Percentiles rank a stretch among this genome's conserved stretches.
Evolutionary conservation across 164 flowering plant genomes (phyloP).

Genomic region (Buxus sempervirens): DNA sequence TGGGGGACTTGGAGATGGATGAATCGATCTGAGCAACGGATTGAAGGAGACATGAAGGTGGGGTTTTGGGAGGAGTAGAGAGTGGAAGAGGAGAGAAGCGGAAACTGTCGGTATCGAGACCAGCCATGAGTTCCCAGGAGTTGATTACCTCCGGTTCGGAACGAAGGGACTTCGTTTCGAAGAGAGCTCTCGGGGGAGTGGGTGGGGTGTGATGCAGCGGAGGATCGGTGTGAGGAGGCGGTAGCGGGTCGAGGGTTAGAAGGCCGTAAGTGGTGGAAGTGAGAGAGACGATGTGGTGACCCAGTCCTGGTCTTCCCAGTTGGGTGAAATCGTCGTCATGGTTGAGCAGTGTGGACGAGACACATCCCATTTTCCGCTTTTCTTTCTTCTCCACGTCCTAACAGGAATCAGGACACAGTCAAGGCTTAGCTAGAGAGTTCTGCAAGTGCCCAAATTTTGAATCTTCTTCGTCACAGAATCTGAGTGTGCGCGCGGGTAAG

Average conservation of each 20-base stretch:
- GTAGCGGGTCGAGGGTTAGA: slow-evolving; percentile 65
- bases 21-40: slow-evolving; percentile 24
- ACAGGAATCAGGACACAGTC: no score
- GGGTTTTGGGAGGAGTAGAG: slow-evolving; percentile 6
- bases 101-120: slow-evolving; percentile 68
- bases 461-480: no score
- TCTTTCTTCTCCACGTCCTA: no score
- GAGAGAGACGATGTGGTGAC: slow-evolving; percentile 87
- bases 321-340: slow-evolving; percentile 60
- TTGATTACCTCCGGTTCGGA: slow-evolving; percentile 68
- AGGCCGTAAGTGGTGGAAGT: slow-evolving; percentile 96
- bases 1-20: slow-evolving; percentile 10
- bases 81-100: slow-evolving; percentile 42
- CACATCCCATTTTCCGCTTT: slow-evolving; percentile 65
- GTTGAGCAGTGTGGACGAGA: slow-evolving; percentile 56
- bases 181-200: slow-evolving; percentile 28
- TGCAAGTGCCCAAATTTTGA: no score
- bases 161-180: slow-evolving; percentile 32
- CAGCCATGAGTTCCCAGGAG: slow-evolving; percentile 97
- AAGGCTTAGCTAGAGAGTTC: no score
- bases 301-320: slow-evolving; percentile 46
- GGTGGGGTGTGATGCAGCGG: slow-evolving; percentile 31
- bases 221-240: slow-evolving; percentile 27
- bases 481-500: no score
- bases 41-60: slow-evolving; percentile 16